Base-by-base conservation (phyloP, 352 stramenopile genomes). In the Elongisporangium prolatum region DNA sequence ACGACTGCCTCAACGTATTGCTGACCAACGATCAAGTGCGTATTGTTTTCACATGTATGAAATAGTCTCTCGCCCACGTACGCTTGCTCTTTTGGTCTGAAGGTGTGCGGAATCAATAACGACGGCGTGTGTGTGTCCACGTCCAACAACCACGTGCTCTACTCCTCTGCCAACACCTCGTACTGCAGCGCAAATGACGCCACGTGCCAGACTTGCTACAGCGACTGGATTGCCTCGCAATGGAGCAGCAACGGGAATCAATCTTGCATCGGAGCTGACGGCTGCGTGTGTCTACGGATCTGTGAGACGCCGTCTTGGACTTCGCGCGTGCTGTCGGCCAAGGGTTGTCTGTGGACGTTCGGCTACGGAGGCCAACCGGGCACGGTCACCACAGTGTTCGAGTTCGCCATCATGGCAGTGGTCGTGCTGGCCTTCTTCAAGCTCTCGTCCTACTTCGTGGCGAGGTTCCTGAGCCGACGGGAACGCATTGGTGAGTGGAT, bases 101-200 rank as follows among this genome's bases (percentile, higher is more conserved):
- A 44, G 34, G 38, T 76, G 66, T 80, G 71, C 55, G 68, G 62
- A 18, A 47, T 80, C 24, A 69, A 59, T 17, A 48, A 68, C 16
- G 60, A 63, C 2, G 76, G 71, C 54, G 59, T 69, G 52, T 73
- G 68, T 24, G 57, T 62, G 14, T 70, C 69, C 37, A n/a, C 62
- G 5, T 51, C 38, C 20, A 62, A 28, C 52, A 34, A 57, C 13
- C 62, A 54, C 2, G 56, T 62, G 48, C 72, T 65, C 28, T 80
- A 71, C 52, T 48, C 65, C 14, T 70, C 70, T 51, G n/a, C 21
- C 24, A 60, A 56, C 50, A 77, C 63, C 28, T 71, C 63, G 0
- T 87, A 87, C 58, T 87, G 77, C 58, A 58, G 68, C 20, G 44
- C 48, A 0, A 59, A 62, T 1, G 72, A 81, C 57, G n/a, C 58